These are phyloP conservation scores for Yamagishiella unicocca DNA, from an alignment of 139 green algal species.

Conservation along the genomic window DNA sequence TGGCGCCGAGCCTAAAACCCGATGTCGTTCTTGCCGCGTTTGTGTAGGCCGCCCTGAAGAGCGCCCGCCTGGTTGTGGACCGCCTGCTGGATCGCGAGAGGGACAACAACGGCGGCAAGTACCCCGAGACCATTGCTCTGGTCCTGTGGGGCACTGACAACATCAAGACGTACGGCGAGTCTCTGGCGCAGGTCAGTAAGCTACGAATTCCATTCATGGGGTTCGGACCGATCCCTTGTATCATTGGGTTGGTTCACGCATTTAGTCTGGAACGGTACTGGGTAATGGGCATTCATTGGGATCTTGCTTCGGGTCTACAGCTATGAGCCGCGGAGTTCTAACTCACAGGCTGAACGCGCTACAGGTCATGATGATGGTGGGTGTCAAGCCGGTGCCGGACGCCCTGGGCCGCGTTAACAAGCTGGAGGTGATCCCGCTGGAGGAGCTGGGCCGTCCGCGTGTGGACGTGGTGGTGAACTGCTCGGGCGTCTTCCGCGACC, in stretches of 20 bases:
- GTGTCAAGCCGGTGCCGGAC: constrained; percentile 93
- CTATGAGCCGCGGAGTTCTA: too few species aligned
- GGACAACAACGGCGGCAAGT: constrained; percentile 91
- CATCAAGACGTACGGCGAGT: constrained; percentile 99
- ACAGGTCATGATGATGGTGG: constrained; percentile 70
- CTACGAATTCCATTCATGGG: too few species aligned
- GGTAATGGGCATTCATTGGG: too few species aligned
- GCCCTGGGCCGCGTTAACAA: constrained; percentile 99
- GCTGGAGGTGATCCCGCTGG: constrained; percentile 97
- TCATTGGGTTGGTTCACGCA: too few species aligned
- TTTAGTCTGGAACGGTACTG: too few species aligned
- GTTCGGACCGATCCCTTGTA: too few species aligned
- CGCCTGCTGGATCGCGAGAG: constrained; percentile 94
- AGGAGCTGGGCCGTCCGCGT: constrained; percentile 96
- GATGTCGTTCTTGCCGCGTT: too few species aligned
- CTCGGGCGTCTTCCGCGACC: constrained; percentile 99
- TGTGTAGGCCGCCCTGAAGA: constrained; percentile 86
- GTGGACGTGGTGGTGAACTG: constrained; percentile 99
- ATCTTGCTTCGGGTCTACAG: too few species aligned
- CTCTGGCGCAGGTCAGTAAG: constrained; percentile 92
- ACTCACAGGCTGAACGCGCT: too few species aligned
- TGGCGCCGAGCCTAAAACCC: too few species aligned
- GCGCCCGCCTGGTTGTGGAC: constrained; percentile 91
- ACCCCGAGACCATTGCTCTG: constrained; percentile 97
- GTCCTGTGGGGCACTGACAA: constrained; percentile 99